phyloP scores from a whole-genome alignment of 169 alveolate genomes.

The Eimeria necatrix region DNA sequence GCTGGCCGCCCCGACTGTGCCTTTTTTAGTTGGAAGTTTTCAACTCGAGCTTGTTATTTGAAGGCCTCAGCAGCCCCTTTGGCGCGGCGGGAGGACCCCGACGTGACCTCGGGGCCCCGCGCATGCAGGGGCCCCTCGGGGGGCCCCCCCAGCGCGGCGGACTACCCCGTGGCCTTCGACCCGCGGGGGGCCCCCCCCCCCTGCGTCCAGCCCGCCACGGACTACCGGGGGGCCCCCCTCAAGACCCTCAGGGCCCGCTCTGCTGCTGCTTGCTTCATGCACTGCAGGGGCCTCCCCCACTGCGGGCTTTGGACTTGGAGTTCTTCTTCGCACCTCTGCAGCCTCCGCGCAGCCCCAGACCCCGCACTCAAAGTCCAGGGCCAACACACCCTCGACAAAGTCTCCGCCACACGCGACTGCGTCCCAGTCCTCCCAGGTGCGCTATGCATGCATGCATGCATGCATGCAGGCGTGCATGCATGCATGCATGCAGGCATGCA shows the following conservation, averaged over 20 bases:
- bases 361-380: background rate
- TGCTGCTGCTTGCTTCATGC: background rate
- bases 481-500: no score
- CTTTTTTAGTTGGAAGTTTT: slow-evolving; percentile 49
- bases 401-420: slow-evolving; percentile 10
- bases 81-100: slow-evolving; percentile 67
- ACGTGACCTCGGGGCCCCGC: slow-evolving; percentile 56
- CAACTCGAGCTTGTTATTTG: slow-evolving; percentile 47
- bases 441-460: no score
- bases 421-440: slow-evolving; percentile 26
- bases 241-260: background rate
- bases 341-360: background rate
- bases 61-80: slow-evolving; percentile 31
- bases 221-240: background rate
- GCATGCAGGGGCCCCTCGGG: background rate
- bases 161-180: slow-evolving; percentile 12
- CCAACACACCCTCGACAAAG: slow-evolving; percentile 18
- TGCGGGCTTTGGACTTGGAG: slow-evolving; percentile 53
- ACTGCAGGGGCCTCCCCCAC: background rate
- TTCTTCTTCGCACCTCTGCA: background rate
- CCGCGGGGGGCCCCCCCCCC: slow-evolving; percentile 5
- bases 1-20: slow-evolving; percentile 38
- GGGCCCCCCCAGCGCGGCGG: background rate
- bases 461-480: no score
- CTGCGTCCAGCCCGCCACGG: background rate